Evolutionary conservation across 2,329 filamentous ascomycete genomes (phyloP), one percentile per base, ranked within the genome.

Genomic region (Polytolypa hystricis): DNA sequence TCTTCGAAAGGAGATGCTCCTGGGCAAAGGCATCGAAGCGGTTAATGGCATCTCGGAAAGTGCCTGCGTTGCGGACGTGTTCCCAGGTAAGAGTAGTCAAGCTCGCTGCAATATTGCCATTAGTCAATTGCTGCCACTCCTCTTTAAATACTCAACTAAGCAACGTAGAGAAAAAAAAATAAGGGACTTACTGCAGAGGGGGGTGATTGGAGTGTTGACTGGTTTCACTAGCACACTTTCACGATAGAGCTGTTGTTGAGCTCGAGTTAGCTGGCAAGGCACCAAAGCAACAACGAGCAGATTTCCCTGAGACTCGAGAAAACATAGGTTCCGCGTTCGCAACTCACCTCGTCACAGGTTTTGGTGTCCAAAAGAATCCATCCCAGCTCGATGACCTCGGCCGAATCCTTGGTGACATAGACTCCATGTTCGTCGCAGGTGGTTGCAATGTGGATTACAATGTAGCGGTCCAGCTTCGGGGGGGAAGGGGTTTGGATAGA

Each of bases 381-480:
- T 46, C 89, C 91, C 58, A 98, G 74, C 74, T 98, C 91, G 63
- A 98, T 98, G 49, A 98, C 91, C 69, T 98, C 91, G 44, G 91
- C 91, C 41, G 91, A 96, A 66, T 98, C 91, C 67, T 96, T 96
- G 42, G 91, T 98, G 41, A 98, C 91, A 64, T 98, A 98, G 48
- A 98, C 91, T 45, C 91, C 91, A 66, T 98, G 91, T 64, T 98
- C 91, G 63, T 98, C 91, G 66, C 91, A 98, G 50, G 91, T 98
- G 23, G 91, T 98, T 46, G 91, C 91, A 56, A 96, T 89, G 65
- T 98, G 91, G 61, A 96, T 94, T 56, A 98, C 84, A 48, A 95
- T 82, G 66, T 94, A 98, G 62, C 89, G 84, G 69, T 98, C 91
- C 65, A 94, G 76, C 66, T 81, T 81, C 51, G 79, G 72, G n/a